Evolutionary conservation across 2,329 filamentous ascomycete species (phyloP).

Genomic region (Trichoderma koningiopsis): DNA sequence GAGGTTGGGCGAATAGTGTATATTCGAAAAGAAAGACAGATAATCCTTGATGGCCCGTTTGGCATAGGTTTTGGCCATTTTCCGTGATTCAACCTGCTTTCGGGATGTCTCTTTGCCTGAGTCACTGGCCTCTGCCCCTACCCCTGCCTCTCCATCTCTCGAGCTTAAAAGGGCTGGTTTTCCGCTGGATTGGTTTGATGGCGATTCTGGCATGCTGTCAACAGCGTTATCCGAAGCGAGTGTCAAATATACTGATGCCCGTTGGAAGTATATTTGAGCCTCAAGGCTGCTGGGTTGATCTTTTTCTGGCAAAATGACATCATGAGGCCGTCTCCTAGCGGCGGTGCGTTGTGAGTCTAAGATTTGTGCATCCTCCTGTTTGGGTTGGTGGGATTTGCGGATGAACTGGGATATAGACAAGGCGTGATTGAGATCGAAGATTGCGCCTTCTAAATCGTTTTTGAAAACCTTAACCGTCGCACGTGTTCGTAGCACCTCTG

Average conservation of each 20-base stretch:
- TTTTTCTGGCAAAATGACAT: constrained; percentile 44
- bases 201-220: constrained; percentile 48
- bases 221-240: constrained; percentile 69
- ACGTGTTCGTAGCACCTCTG: constrained; percentile 69
- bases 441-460: constrained; percentile 70
- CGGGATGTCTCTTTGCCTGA: constrained; percentile 24
- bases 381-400: constrained; percentile 53
- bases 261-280: constrained; percentile 74
- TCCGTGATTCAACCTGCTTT: constrained; percentile 48
- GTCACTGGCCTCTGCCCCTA: constrained; percentile 24
- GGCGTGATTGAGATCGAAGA: constrained; percentile 69
- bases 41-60: constrained; percentile 78
- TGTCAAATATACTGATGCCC: constrained; percentile 70
- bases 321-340: constrained; percentile 35
- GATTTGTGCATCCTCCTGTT: constrained; percentile 53
- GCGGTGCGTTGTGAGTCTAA: constrained; percentile 34
- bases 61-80: constrained; percentile 71
- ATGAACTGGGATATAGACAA: constrained; percentile 56
- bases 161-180: not conserved
- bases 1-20: constrained; percentile 77
- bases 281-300: constrained; percentile 73
- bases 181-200: not conserved
- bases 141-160: not conserved
- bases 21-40: constrained; percentile 67
- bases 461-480: constrained; percentile 77